A percentile compares a stretch with the other conserved stretches of the same genome.
Conservation (phyloP, 1,139 yeast species). For the Scheffersomyces parashehatae region DNA sequence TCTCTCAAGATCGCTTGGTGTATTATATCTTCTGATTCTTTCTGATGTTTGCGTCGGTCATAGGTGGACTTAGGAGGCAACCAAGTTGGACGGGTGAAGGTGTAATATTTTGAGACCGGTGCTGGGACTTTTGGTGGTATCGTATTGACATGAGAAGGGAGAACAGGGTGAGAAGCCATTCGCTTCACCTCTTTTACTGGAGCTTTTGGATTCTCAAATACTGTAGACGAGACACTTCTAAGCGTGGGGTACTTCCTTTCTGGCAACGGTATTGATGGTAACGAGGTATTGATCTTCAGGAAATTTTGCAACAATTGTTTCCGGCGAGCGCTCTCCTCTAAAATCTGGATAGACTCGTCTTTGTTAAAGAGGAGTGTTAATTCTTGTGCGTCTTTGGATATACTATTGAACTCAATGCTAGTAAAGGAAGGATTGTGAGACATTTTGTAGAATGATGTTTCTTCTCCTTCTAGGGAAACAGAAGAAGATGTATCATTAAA, state of each 20-base stretch:
- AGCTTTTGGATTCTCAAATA: not conserved
- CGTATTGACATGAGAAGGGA: conserved; percentile 1
- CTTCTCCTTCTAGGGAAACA: conserved; percentile 13
- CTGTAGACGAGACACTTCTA: not conserved
- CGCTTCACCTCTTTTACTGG: not conserved
- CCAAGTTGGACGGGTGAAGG: conserved; percentile 63
- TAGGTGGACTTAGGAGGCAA: conserved; percentile 63
- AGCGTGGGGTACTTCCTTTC: too few relatives aligned
- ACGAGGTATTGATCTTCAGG: conserved; percentile 17
- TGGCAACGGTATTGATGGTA: not conserved
- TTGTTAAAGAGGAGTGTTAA: conserved; percentile 42
- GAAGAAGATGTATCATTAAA: conserved; percentile 4
- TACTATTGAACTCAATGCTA: conserved; percentile 20
- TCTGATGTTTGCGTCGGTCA: conserved; percentile 57
- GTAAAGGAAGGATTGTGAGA: conserved; percentile 2
- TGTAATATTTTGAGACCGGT: conserved; percentile 24
- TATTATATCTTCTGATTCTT: conserved; percentile 54
- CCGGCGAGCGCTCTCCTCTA: conserved; percentile 42
- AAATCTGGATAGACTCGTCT: conserved; percentile 33
- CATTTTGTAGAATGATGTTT: conserved; percentile 2
- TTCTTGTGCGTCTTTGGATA: conserved; percentile 50
- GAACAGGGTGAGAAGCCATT: not conserved
- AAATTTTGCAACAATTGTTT: conserved; percentile 28
- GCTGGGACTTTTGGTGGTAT: conserved; percentile 4
- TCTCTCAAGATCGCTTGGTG: conserved; percentile 48